Conservation (phyloP, 495 filamentous ascomycete genomes). For the Talaromyces adpressus region DNA sequence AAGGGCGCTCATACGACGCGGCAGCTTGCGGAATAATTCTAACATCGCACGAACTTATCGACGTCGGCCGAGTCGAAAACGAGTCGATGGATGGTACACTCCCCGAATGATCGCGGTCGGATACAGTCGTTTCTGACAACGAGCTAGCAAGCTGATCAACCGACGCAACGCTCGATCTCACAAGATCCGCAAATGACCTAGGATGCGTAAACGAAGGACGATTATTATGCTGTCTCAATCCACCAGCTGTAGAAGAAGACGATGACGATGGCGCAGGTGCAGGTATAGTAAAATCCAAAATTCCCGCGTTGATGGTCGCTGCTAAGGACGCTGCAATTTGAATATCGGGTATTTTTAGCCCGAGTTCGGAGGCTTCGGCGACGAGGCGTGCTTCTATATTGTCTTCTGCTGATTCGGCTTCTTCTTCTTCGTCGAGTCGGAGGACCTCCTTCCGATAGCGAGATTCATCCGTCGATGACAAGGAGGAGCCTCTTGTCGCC, state of each 20-base stretch:
- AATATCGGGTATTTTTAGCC: conserved; percentile 30
- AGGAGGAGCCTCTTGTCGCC: conserved; percentile 8
- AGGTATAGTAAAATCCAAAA: conserved; percentile 28
- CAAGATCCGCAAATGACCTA: conserved; percentile 7
- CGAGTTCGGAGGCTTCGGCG: conserved; percentile 34
- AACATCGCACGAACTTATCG: conserved; percentile 35
- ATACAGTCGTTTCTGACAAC: conserved; percentile 32
- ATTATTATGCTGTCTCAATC: conserved; percentile 14
- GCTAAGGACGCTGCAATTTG: conserved; percentile 32
- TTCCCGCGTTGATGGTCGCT: conserved; percentile 31
- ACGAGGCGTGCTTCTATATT: conserved; percentile 28
- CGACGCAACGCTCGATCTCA: conserved; percentile 1
- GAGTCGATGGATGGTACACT: conserved; percentile 38
- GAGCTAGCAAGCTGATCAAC: conserved; percentile 14
- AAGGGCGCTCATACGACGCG: not conserved
- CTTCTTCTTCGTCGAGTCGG: conserved; percentile 22
- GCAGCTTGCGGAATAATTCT: conserved; percentile 13
- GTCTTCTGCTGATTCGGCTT: conserved; percentile 29
- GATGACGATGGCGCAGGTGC: conserved; percentile 11
- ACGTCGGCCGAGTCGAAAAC: conserved; percentile 35
- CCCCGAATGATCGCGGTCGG: conserved; percentile 23
- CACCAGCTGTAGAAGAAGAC: not conserved
- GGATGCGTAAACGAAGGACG: conserved; percentile 24
- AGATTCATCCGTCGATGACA: conserved; percentile 23
- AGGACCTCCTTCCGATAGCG: conserved; percentile 36